These are phyloP conservation scores for Apiospora koreana DNA, from an alignment of 2,329 filamentous ascomycete genomes.

Conservation along the genomic window DNA sequence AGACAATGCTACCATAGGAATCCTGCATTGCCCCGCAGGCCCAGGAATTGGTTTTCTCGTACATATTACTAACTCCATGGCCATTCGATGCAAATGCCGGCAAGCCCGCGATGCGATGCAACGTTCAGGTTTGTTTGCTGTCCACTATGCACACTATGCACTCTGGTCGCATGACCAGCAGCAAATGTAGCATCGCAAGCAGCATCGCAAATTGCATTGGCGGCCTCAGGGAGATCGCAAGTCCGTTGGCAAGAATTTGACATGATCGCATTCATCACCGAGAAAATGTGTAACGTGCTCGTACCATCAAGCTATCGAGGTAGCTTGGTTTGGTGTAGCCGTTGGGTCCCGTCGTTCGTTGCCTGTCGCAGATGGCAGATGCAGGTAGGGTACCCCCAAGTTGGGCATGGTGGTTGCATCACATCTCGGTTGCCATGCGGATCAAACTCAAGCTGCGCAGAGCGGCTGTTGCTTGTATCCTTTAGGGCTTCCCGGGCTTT, in stretches of 20 bases:
- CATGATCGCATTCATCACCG: not conserved
- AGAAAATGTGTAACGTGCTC: not conserved
- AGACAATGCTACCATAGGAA: not conserved
- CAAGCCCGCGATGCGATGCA: not conserved
- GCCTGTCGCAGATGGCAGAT: constrained; percentile 1
- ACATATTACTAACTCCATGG: not conserved
- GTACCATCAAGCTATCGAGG: not conserved
- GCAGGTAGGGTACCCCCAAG: constrained; percentile 1
- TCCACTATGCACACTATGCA: not conserved
- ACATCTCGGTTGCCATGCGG: constrained; percentile 5
- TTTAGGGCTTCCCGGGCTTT: too few relatives aligned
- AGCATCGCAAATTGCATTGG: not conserved
- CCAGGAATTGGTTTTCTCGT: not conserved
- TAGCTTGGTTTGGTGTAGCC: not conserved
- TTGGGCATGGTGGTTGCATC: not conserved
- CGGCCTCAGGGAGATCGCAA: not conserved
- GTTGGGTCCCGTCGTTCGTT: not conserved
- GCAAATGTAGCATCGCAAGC: not conserved
- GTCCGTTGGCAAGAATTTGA: not conserved
- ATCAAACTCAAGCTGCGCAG: not conserved
- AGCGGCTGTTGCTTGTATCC: not conserved
- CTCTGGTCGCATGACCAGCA: not conserved
- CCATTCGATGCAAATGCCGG: not conserved
- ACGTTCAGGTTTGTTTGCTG: constrained; percentile 2
- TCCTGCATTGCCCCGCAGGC: not conserved